phyloP scores from a whole-genome alignment of 768 basidiomycete species.

The Rhodotorula babjevae region DNA sequence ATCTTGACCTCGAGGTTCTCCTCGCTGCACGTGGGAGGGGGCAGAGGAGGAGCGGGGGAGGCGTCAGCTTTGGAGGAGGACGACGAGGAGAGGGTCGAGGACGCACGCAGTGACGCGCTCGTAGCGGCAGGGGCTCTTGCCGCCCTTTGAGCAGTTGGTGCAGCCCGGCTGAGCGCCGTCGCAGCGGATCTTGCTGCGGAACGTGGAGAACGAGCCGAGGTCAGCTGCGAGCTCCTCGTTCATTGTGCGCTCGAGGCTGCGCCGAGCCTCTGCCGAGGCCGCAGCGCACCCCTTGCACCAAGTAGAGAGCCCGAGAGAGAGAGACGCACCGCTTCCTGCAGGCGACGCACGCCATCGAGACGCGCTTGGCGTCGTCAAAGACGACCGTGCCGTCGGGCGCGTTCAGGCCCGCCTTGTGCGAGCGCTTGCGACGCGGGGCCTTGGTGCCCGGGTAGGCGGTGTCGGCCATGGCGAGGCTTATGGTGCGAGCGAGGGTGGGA shows the following conservation, averaged over 20 bases:
- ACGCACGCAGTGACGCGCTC: neutral
- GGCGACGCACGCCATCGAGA: neutral
- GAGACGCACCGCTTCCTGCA: slow-evolving; percentile 2
- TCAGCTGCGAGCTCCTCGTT: neutral
- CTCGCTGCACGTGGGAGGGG: slow-evolving; percentile 1
- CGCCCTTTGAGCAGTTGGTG: neutral
- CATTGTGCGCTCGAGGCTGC: no score
- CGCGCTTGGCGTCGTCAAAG: neutral
- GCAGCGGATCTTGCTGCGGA: slow-evolving; percentile 7
- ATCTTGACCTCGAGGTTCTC: slow-evolving; percentile 17
- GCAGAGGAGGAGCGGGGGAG: accelerated
- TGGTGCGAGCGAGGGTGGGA: neutral
- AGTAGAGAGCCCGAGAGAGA: no score
- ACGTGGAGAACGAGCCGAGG: neutral
- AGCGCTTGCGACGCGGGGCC: neutral
- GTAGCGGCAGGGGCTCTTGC: neutral
- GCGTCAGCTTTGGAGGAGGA: no score
- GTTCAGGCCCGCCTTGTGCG: neutral
- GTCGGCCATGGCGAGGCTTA: neutral
- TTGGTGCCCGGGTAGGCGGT: neutral
- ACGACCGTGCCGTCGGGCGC: neutral
- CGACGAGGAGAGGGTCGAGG: no score
- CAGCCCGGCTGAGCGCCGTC: slow-evolving; percentile 7
- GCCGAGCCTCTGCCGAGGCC: no score
- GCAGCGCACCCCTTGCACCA: no score